Conservation (phyloP, 2,329 filamentous ascomycete species). For the Ascochyta lentis region DNA sequence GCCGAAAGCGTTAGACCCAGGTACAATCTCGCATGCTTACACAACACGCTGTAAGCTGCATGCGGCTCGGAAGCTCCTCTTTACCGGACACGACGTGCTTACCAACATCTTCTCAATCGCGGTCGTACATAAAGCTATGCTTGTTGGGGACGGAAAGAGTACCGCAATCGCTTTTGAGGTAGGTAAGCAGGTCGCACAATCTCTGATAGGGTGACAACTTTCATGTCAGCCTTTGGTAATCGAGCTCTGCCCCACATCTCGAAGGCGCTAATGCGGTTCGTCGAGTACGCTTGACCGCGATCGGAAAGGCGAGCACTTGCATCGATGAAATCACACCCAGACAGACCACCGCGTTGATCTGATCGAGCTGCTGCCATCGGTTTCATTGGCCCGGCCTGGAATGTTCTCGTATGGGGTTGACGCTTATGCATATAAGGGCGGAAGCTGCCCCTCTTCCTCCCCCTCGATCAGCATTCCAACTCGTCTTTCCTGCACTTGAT, state of each 20-base stretch:
- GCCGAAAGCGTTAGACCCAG: conserved; percentile 20
- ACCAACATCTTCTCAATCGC: conserved; percentile 3
- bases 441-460: conserved; percentile 1
- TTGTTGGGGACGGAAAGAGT: conserved; percentile 1
- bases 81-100: conserved; percentile 11
- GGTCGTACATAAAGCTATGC: not conserved
- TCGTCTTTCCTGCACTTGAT: conserved; percentile 16
- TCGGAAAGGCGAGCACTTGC: conserved; percentile 8
- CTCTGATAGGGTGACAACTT: conserved; percentile 12
- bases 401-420: conserved; percentile 2
- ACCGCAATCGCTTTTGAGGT: not conserved
- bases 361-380: conserved; percentile 8
- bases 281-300: conserved; percentile 11
- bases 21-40: conserved; percentile 25
- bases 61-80: conserved; percentile 4
- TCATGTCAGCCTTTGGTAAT: conserved; percentile 25
- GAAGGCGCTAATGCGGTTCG: conserved; percentile 15
- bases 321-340: conserved; percentile 12
- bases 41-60: conserved; percentile 20
- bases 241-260: not conserved
- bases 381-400: conserved; percentile 18
- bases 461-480: conserved; percentile 1
- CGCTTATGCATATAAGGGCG: conserved; percentile 11
- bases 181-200: not conserved
- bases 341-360: not conserved